Base-by-base conservation (phyloP, 139 green algal species). In the Nannochloris sp. region DNA sequence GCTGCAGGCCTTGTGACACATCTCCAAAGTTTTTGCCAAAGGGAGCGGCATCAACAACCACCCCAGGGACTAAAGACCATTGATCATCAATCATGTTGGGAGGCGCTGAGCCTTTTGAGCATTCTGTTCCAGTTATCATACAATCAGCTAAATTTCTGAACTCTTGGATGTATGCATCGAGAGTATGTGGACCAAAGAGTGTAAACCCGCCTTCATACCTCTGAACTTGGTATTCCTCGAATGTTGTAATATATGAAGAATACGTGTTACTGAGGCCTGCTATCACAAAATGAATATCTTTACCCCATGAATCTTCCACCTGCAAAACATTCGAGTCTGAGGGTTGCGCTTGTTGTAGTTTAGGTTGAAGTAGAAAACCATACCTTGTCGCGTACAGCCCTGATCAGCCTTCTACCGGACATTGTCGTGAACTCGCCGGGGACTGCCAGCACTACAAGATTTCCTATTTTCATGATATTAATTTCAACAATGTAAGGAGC, bases 131-230 rank as follows among this genome's bases (percentile, higher is more conserved):
- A 6, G 31, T 59, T 11, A 84, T 56, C 78, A 94, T 86, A 3
- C 74, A 82, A 29, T 63, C 17, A 25, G 84, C 78, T 67, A 94
- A 59, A 25, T 30, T 60, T 25, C 53, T 59, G 56, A 90, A 88
- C 63, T 87, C 79, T 77, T 94, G 87, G n/a, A 94, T 90, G 80
- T 95, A 95, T 2, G 87, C 87, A 60, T 85, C 79, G 23, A 95
- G 77, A 1, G 87, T 95, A 73, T 88, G 78, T 4, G 84, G 87
- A 5, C 87, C 87, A 59, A 82, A 95, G 20, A 94, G 66, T 9
- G 87, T 95, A 53, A 76, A 89, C 4, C 82, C 87, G 3, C 87
- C 87, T 72, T 95, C 87, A 55, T 95, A 95, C 2, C 87, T 79
- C 76, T 95, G 86, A 5, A 74, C 71, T 33, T 78, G 67, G 56